These are phyloP conservation scores for Adansonia rubrostipa DNA, from an alignment of 441 rosid species.

Conservation along the genomic window DNA sequence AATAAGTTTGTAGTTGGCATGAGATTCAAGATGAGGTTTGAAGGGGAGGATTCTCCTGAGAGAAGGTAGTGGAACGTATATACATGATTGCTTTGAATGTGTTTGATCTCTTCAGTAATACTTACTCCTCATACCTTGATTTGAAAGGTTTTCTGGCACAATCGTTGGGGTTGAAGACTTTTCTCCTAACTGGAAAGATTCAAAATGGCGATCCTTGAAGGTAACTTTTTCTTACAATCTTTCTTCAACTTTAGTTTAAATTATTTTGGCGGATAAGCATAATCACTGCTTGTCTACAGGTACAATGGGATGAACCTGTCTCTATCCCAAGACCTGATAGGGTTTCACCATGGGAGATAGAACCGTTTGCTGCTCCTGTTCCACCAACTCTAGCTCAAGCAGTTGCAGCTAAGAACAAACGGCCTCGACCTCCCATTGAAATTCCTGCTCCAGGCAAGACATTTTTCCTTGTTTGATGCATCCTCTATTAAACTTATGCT, in stretches of 20 bases:
- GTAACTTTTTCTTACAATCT: constrained; percentile 36
- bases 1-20: constrained; percentile 59
- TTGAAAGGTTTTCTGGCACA: constrained; percentile 65
- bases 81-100: constrained; percentile 17
- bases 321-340: constrained; percentile 56
- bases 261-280: constrained; percentile 13
- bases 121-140: constrained; percentile 9
- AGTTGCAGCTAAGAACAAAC: constrained; percentile 52
- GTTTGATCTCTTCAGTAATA: constrained; percentile 16
- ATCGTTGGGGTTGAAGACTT: constrained; percentile 62
- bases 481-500: background rate
- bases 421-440: constrained; percentile 56
- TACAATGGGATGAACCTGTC: constrained; percentile 77
- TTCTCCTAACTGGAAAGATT: constrained; percentile 64
- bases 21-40: constrained; percentile 74
- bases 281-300: constrained; percentile 37
- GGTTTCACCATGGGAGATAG: constrained; percentile 77
- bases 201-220: constrained; percentile 67
- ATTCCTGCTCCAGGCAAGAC: constrained; percentile 49
- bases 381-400: constrained; percentile 41
- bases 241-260: background rate
- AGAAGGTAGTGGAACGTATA: constrained; percentile 50
- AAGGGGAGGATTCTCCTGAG: constrained; percentile 74
- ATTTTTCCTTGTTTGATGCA: background rate
- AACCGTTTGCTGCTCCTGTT: constrained; percentile 51